Conservation (phyloP, 2,329 filamentous ascomycete species). For the Colletotrichum sp. region DNA sequence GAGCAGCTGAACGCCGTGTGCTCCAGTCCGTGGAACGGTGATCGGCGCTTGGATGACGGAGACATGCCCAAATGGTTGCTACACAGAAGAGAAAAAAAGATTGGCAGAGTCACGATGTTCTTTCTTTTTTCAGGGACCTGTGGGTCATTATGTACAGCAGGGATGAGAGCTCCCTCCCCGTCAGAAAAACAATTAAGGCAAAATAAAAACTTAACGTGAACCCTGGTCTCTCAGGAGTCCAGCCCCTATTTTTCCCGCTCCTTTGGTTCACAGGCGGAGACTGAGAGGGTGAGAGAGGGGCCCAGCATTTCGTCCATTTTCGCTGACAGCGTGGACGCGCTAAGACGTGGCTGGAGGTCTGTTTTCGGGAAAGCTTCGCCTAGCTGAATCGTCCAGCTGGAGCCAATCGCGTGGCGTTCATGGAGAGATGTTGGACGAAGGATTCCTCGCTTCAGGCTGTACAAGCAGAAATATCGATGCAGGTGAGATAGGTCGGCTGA, state of each 20-base stretch:
- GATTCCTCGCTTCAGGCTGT: neutral
- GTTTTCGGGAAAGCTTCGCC: neutral
- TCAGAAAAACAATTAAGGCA: neutral
- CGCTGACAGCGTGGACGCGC: neutral
- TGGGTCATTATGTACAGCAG: slow-evolving; percentile 1
- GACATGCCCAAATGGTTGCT: neutral
- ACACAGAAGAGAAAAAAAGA: neutral
- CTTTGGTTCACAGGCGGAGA: neutral
- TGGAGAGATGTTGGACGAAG: neutral
- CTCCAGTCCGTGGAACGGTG: neutral
- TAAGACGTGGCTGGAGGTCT: neutral
- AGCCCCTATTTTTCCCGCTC: neutral
- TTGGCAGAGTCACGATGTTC: neutral
- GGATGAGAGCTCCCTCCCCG: neutral
- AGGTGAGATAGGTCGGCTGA: neutral
- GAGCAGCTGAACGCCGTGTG: neutral
- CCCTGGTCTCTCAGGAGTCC: neutral
- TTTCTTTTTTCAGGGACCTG: neutral
- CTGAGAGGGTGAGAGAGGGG: neutral
- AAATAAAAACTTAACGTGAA: neutral
- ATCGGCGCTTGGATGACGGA: neutral
- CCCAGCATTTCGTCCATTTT: neutral
- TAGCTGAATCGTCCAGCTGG: neutral
- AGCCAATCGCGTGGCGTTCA: neutral
- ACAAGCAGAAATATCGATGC: neutral